Percentiles rank a stretch among this genome's conserved stretches.
Evolutionary conservation across 257 asterid genomes (phyloP).

Genomic region (Jacaranda copaia): DNA sequence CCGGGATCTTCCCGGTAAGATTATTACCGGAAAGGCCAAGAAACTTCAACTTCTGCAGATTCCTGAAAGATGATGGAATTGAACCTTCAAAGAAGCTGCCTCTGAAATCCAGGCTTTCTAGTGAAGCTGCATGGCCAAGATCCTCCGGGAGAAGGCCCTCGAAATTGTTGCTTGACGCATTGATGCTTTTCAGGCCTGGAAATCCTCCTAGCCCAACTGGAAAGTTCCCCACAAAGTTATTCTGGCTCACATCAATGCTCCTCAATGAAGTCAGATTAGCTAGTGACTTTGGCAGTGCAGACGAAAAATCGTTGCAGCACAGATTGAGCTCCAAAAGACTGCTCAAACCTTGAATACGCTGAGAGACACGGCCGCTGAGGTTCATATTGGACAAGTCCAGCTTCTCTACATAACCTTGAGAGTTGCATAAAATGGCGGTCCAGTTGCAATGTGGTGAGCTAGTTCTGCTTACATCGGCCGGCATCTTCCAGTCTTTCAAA

Average conservation of each 20-base stretch:
- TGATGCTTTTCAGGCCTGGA: constrained; percentile 49
- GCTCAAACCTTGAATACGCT: constrained; percentile 49
- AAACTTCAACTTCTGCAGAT: constrained; percentile 60
- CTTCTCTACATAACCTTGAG: constrained; percentile 53
- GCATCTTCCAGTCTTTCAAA: constrained; percentile 57
- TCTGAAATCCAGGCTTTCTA: constrained; percentile 67
- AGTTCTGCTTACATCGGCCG: constrained; percentile 22
- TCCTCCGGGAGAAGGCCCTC: constrained; percentile 69
- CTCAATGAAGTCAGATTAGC: constrained; percentile 52
- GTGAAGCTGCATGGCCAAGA: constrained; percentile 52
- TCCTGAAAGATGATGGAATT: constrained; percentile 65
- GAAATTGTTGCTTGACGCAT: constrained; percentile 83
- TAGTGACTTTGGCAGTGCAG: constrained; percentile 50
- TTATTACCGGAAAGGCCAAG: constrained; percentile 83
- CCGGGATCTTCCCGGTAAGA: constrained; percentile 70
- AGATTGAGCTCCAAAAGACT: constrained; percentile 52
- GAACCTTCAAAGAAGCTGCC: constrained; percentile 79
- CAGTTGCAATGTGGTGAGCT: constrained; percentile 56
- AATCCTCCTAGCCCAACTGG: constrained; percentile 65
- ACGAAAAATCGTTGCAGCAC: constrained; percentile 58
- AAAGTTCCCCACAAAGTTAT: constrained; percentile 63
- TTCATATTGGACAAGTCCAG: constrained; percentile 75
- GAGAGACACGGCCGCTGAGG: constrained; percentile 66
- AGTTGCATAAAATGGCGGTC: constrained; percentile 71
- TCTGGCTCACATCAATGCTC: constrained; percentile 69